Evolutionary conservation across 202 grass and related monocot species (phyloP).

Genomic region (Schoenoplectus triqueter): DNA sequence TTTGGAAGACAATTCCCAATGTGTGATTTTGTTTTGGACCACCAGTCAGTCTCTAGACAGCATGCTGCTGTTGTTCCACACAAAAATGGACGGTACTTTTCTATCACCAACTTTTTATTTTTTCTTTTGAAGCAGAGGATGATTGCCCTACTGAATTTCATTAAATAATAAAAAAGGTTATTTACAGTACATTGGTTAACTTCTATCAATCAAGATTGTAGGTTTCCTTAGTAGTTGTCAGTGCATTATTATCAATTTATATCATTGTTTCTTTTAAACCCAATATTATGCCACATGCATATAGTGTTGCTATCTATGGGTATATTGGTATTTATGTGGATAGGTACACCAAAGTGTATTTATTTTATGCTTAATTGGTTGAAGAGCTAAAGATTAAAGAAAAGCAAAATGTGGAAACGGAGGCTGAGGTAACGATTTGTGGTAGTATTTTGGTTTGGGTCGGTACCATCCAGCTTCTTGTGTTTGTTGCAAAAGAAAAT

Average conservation of each 20-base stretch:
- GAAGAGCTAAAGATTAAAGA: not conserved
- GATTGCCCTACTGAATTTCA: no score
- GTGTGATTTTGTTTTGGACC: constrained; percentile 92
- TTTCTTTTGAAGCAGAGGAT: no score
- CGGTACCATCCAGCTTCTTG: not conserved
- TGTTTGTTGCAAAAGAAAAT: not conserved
- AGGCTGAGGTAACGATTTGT: no score
- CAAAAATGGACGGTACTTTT: constrained; percentile 84
- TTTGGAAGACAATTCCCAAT: constrained; percentile 86
- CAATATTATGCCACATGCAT: not conserved
- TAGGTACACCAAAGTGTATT: not conserved
- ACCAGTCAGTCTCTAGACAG: constrained; percentile 94
- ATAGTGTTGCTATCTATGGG: not conserved
- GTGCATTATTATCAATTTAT: not conserved
- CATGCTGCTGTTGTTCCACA: constrained; percentile 92
- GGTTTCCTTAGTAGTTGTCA: not conserved
- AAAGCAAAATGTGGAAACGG: not conserved
- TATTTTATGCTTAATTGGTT: not conserved
- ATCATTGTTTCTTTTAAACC: not conserved
- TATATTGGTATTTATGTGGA: constrained; percentile 15
- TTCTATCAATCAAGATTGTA: not conserved
- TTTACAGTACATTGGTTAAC: no score
- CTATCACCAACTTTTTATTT: not conserved
- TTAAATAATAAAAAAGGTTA: no score
- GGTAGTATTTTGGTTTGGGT: constrained; percentile 15